Conservation (phyloP, 305 asterid species). For the Striga hermonthica region DNA sequence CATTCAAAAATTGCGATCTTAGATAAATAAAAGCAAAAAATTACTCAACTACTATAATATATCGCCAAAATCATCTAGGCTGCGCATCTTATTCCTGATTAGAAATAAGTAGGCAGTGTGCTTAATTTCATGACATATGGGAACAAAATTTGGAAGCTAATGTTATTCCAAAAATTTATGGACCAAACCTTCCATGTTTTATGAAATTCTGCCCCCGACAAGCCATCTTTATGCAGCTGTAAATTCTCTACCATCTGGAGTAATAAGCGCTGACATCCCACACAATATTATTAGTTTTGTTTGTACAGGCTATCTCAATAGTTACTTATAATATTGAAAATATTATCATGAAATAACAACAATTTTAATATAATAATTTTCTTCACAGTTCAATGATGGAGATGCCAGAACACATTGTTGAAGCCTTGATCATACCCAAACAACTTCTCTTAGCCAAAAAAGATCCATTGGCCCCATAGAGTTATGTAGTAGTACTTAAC, state of each 20-base stretch:
- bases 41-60: too few relatives aligned
- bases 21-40: neutral
- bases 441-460: neutral
- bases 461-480: neutral
- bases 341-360: conserved; percentile 11
- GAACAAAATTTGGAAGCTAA: too few relatives aligned
- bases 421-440: neutral
- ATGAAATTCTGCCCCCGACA: too few relatives aligned
- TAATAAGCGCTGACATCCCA: conserved; percentile 46
- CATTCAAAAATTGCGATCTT: neutral
- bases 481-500: too few relatives aligned
- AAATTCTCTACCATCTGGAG: too few relatives aligned
- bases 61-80: too few relatives aligned
- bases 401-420: too few relatives aligned
- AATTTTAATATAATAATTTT: conserved; percentile 1
- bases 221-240: too few relatives aligned
- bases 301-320: conserved; percentile 25
- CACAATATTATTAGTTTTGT: conserved; percentile 26
- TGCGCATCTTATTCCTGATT: too few relatives aligned
- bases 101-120: neutral
- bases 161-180: too few relatives aligned
- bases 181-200: too few relatives aligned
- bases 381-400: neutral
- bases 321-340: conserved; percentile 23
- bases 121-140: conserved; percentile 13